A percentile compares a stretch with the other conserved stretches of the same genome.
These are phyloP conservation scores for Tuber umbilicatum DNA, from an alignment of 495 filamentous ascomycete species.

Conservation along the genomic window DNA sequence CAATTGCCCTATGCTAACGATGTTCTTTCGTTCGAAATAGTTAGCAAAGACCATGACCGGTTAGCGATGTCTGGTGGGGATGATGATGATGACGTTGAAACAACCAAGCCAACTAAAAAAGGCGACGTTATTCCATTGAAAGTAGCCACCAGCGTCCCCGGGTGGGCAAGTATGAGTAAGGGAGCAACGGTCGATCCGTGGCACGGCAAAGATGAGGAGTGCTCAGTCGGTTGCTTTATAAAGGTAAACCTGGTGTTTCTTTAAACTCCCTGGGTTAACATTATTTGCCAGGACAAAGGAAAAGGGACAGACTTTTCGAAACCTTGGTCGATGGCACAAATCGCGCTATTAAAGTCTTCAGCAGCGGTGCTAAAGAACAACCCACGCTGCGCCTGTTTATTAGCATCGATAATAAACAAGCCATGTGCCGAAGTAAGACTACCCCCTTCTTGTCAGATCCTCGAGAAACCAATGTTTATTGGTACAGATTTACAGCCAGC, in stretches of 20 bases:
- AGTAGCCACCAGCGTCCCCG: conserved; percentile 28
- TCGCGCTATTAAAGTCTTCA: conserved; percentile 21
- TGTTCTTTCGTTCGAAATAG: neutral
- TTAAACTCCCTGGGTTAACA: neutral
- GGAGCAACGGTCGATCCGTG: conserved; percentile 29
- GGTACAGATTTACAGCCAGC: conserved; percentile 28
- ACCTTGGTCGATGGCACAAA: conserved; percentile 31
- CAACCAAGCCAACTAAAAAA: conserved; percentile 7
- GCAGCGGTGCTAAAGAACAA: conserved; percentile 38
- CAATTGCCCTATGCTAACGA: neutral
- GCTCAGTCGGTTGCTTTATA: conserved; percentile 35
- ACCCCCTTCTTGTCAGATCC: neutral
- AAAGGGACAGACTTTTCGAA: conserved; percentile 1
- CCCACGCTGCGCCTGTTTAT: conserved; percentile 32
- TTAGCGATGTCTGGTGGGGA: conserved; percentile 19
- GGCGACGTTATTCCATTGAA: conserved; percentile 19
- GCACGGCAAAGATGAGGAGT: conserved; percentile 13
- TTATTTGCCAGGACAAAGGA: conserved; percentile 5
- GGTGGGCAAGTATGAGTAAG: conserved; percentile 27
- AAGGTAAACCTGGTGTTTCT: conserved; percentile 15
- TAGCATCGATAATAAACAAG: conserved; percentile 35
- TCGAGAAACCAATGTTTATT: neutral
- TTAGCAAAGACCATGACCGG: conserved; percentile 35
- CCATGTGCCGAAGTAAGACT: conserved; percentile 33
- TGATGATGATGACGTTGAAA: conserved; percentile 1